These are phyloP conservation scores for Lipomyces sp. DNA, from an alignment of 805 yeast species.

Conservation along the genomic window DNA sequence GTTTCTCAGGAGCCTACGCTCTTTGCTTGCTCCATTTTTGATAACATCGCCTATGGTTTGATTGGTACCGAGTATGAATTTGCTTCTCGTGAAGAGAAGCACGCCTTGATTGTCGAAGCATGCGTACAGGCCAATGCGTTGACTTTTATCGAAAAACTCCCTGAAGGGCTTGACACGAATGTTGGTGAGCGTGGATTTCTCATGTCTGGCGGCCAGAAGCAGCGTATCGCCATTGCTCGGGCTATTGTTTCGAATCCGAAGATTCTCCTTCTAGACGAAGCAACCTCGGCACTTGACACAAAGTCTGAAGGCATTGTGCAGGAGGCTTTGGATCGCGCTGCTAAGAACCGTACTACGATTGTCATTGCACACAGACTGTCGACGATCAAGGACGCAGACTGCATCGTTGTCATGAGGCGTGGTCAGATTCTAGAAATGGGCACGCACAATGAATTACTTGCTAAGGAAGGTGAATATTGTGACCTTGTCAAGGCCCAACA, in stretches of 20 bases:
- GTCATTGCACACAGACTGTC: constrained; percentile 53
- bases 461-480: constrained; percentile 30
- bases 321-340: constrained; percentile 45
- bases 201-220: constrained; percentile 69
- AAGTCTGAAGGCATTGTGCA: constrained; percentile 59
- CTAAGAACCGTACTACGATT: constrained; percentile 44
- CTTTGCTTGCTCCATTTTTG: constrained; percentile 80
- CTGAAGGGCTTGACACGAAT: constrained; percentile 49
- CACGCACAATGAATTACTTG: constrained; percentile 35
- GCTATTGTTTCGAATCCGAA: constrained; percentile 55
- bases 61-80: constrained; percentile 34
- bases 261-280: constrained; percentile 59
- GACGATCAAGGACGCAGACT: constrained; percentile 49
- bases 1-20: constrained; percentile 97
- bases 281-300: constrained; percentile 65
- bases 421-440: constrained; percentile 47
- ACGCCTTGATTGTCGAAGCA: constrained; percentile 43
- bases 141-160: constrained; percentile 49
- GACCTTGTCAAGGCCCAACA: constrained; percentile 36
- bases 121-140: constrained; percentile 53
- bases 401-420: constrained; percentile 45
- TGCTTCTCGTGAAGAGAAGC: constrained; percentile 40
- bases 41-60: constrained; percentile 77
- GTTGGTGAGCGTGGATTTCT: constrained; percentile 59
- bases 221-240: constrained; percentile 61